phyloP scores from a whole-genome alignment of 2,329 filamentous ascomycete species.

The Phyllachora maydis region DNA sequence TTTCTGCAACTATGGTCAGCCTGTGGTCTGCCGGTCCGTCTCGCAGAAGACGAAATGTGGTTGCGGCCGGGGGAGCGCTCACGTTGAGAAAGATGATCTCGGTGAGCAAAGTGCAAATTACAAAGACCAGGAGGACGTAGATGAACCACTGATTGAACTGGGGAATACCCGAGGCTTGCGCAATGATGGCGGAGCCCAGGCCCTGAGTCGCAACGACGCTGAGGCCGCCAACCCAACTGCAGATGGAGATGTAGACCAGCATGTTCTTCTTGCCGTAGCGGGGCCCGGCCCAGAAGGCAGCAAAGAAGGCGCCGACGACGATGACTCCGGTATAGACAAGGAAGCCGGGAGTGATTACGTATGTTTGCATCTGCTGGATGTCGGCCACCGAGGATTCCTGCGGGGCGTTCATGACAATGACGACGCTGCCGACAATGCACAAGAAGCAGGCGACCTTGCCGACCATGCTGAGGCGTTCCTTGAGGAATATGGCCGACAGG shows the following conservation, averaged over 20 bases:
- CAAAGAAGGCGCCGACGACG: conserved; percentile 48
- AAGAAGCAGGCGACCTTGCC: conserved; percentile 92
- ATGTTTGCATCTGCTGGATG: conserved; percentile 84
- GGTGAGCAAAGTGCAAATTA: conserved; percentile 69
- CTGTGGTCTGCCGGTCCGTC: too few relatives aligned
- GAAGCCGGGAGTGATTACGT: conserved; percentile 73
- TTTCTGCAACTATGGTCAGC: conserved; percentile 53
- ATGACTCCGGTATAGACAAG: conserved; percentile 69
- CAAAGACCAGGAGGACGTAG: conserved; percentile 80
- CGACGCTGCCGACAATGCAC: conserved; percentile 79
- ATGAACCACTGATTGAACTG: conserved; percentile 98
- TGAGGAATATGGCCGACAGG: conserved; percentile 83
- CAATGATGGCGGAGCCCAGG: conserved; percentile 74
- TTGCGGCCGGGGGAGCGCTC: conserved; percentile 18
- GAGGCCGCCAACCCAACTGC: conserved; percentile 81
- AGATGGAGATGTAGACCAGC: conserved; percentile 93
- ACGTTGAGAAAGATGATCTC: conserved; percentile 95
- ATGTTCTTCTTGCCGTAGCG: conserved; percentile 91
- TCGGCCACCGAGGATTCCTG: conserved; percentile 63
- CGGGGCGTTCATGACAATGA: conserved; percentile 90
- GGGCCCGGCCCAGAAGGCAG: conserved; percentile 65
- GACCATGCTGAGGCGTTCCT: conserved; percentile 85
- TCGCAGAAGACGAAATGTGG: conserved; percentile 3
- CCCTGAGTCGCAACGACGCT: conserved; percentile 93
- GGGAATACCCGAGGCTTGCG: conserved; percentile 57